phyloP scores from a whole-genome alignment of 2,329 filamentous ascomycete species.

The Pseudogymnoascus sp. region DNA sequence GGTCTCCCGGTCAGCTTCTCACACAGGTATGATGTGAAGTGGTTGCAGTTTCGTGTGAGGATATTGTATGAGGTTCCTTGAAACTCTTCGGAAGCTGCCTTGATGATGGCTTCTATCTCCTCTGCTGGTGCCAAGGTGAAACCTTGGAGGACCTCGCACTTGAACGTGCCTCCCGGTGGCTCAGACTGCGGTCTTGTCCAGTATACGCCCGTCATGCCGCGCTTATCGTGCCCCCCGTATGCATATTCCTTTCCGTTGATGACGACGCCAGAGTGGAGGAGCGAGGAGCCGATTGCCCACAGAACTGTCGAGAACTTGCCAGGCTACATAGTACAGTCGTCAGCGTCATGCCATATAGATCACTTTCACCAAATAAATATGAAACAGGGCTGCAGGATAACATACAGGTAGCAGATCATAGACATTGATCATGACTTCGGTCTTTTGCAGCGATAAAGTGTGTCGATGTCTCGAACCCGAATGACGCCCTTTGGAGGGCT shows the following conservation, averaged over 20 bases:
- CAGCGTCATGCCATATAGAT: background rate
- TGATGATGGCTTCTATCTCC: slow-evolving; percentile 66
- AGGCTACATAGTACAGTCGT: slow-evolving; percentile 40
- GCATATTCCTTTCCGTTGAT: slow-evolving; percentile 77
- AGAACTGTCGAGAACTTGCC: slow-evolving; percentile 68
- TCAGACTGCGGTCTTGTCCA: slow-evolving; percentile 67
- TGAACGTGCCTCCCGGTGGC: slow-evolving; percentile 72
- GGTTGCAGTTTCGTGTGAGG: slow-evolving; percentile 79
- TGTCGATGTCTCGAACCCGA: slow-evolving; percentile 44
- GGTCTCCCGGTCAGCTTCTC: slow-evolving; percentile 62
- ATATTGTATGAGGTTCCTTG: slow-evolving; percentile 73
- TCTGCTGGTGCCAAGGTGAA: slow-evolving; percentile 62
- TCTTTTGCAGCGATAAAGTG: slow-evolving; percentile 63
- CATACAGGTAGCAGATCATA: slow-evolving; percentile 68
- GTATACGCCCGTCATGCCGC: slow-evolving; percentile 69
- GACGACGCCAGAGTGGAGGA: slow-evolving; percentile 77
- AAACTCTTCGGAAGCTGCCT: slow-evolving; percentile 63
- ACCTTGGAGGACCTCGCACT: slow-evolving; percentile 67
- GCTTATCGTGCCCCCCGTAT: slow-evolving; percentile 72
- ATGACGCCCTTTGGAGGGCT: slow-evolving; percentile 1
- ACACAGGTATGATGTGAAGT: slow-evolving; percentile 75
- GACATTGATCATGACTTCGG: slow-evolving; percentile 67
- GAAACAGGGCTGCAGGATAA: background rate
- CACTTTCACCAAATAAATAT: background rate
- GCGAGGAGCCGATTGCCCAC: slow-evolving; percentile 69